Conservation (phyloP, 129 eudicot species). For the Erigeron canadensis region DNA sequence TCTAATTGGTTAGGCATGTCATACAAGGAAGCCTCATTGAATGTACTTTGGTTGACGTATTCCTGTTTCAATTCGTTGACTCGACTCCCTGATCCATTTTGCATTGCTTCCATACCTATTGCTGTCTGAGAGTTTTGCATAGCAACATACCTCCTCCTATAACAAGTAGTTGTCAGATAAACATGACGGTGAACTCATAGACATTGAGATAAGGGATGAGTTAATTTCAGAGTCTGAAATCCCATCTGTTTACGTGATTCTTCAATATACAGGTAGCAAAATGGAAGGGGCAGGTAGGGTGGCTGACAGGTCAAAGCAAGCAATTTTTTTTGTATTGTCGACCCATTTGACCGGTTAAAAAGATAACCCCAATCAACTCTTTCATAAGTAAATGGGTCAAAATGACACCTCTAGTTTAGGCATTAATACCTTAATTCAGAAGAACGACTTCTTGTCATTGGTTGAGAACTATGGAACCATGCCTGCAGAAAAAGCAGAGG, state of each 20-base stretch:
- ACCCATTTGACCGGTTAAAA: constrained; percentile 10
- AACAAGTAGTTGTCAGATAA: constrained; percentile 21
- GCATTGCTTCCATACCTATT: constrained; percentile 65
- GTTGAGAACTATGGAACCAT: constrained; percentile 93
- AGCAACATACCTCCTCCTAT: constrained; percentile 78
- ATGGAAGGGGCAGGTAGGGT: background rate
- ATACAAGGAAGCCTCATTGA: constrained; percentile 31
- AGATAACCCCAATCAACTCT: background rate
- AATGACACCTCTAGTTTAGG: constrained; percentile 5
- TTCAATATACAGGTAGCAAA: constrained; percentile 13
- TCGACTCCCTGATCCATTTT: constrained; percentile 42
- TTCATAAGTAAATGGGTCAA: constrained; percentile 9
- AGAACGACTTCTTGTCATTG: constrained; percentile 93
- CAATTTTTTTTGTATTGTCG: background rate
- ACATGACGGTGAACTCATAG: background rate
- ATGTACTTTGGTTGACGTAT: constrained; percentile 33
- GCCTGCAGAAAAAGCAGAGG: constrained; percentile 49
- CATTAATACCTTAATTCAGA: constrained; percentile 71
- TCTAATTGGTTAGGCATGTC: constrained; percentile 44
- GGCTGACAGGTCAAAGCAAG: background rate
- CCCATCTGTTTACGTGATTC: background rate
- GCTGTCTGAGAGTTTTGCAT: constrained; percentile 72
- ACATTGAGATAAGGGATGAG: background rate
- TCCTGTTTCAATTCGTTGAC: constrained; percentile 50
- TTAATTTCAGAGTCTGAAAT: background rate